Conservation (phyloP, 2,329 filamentous ascomycete genomes). For the Penicillium rolfsii region DNA sequence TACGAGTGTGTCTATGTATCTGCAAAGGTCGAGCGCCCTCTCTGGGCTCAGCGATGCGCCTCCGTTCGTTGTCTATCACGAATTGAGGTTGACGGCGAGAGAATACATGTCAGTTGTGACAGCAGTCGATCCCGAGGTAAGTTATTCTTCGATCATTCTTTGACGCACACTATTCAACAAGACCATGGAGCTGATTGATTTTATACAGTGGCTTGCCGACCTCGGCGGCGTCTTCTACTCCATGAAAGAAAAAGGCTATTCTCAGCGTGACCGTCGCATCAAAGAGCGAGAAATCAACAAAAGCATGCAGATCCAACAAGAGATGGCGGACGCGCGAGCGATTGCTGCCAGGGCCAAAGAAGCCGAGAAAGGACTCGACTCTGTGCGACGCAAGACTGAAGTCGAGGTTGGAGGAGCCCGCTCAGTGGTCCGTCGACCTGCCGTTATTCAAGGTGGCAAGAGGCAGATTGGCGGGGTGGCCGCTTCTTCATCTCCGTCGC, state of each 20-base stretch:
- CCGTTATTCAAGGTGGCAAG: slow-evolving; percentile 27
- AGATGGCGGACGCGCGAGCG: slow-evolving; percentile 35
- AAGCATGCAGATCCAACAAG: slow-evolving; percentile 53
- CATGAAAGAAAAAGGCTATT: slow-evolving; percentile 96
- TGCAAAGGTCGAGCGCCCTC: slow-evolving; percentile 90
- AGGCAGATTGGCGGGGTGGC: slow-evolving; percentile 36
- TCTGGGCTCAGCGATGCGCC: slow-evolving; percentile 93
- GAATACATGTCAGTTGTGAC: slow-evolving; percentile 99
- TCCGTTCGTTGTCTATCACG: slow-evolving; percentile 97
- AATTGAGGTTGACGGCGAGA: slow-evolving; percentile 92
- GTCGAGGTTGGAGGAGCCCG: slow-evolving; percentile 35
- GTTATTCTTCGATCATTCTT: slow-evolving; percentile 20
- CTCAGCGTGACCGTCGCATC: slow-evolving; percentile 78
- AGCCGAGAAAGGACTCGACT: slow-evolving; percentile 43
- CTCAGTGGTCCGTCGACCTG: slow-evolving; percentile 42
- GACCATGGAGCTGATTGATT: slow-evolving; percentile 7
- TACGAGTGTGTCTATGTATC: slow-evolving; percentile 88
- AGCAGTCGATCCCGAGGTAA: slow-evolving; percentile 81
- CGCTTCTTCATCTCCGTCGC: slow-evolving; percentile 32
- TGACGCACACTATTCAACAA: not conserved
- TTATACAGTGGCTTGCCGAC: slow-evolving; percentile 78
- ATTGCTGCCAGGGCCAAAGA: slow-evolving; percentile 45
- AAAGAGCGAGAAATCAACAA: slow-evolving; percentile 90
- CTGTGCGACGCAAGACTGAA: slow-evolving; percentile 40
- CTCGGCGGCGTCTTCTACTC: slow-evolving; percentile 96